Percentiles rank a stretch among this genome's conserved stretches.
Conservation (phyloP, 2,329 filamentous ascomycete genomes). For the Fusarium brachygibbosum region DNA sequence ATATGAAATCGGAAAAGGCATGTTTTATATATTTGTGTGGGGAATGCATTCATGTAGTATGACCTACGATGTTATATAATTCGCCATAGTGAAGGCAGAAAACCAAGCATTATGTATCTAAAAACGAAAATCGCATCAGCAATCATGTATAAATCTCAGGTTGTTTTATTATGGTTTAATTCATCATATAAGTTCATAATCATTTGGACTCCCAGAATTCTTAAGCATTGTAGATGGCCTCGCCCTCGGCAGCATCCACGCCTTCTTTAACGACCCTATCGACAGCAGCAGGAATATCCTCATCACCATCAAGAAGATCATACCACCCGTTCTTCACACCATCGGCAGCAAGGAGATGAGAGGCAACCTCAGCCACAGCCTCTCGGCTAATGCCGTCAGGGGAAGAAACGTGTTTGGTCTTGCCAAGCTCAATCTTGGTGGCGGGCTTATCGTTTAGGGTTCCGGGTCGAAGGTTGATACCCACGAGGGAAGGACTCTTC, state of each 20-base stretch:
- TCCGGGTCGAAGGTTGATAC: conserved; percentile 68
- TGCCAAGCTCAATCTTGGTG: conserved; percentile 63
- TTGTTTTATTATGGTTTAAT: background rate
- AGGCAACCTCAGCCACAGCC: conserved; percentile 71
- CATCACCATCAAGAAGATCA: conserved; percentile 68
- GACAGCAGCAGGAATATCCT: conserved; percentile 63
- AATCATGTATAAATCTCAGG: background rate
- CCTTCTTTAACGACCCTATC: conserved; percentile 63
- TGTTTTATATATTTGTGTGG: conserved; percentile 1
- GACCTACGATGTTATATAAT: conserved; percentile 1
- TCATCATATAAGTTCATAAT: background rate
- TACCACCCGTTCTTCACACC: conserved; percentile 65
- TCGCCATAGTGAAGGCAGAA: background rate
- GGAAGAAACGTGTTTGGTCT: conserved; percentile 52
- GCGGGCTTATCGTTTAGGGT: conserved; percentile 63
- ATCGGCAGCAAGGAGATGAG: conserved; percentile 65
- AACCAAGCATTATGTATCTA: background rate
- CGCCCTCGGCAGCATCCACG: conserved; percentile 67
- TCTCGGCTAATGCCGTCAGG: conserved; percentile 63
- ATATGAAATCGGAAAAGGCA: background rate
- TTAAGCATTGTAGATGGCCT: conserved; percentile 54
- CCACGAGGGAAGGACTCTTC: conserved; percentile 59
- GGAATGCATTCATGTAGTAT: conserved; percentile 3
- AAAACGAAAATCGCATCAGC: background rate
- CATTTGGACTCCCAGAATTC: background rate